Evolutionary conservation across 1,139 yeast genomes (phyloP).

Genomic region (Suhomyces bribrorum): DNA sequence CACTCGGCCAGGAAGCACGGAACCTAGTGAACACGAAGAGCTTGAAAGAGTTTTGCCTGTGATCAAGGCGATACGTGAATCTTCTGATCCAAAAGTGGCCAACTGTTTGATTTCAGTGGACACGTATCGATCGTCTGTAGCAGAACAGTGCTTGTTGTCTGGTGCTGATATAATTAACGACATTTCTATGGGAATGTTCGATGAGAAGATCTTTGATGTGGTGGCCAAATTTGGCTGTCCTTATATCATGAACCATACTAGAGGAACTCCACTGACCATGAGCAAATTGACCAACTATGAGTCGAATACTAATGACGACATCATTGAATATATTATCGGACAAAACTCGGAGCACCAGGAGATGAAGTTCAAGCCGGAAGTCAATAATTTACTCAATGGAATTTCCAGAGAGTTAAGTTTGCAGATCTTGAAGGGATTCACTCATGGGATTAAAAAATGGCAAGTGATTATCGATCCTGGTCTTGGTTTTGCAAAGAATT

Average conservation of each 20-base stretch:
- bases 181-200: constrained; percentile 79
- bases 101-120: constrained; percentile 70
- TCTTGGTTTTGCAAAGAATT: constrained; percentile 84
- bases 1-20: constrained; percentile 78
- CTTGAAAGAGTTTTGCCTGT: constrained; percentile 68
- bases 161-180: constrained; percentile 96
- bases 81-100: constrained; percentile 32
- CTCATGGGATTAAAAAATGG: constrained; percentile 77
- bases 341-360: constrained; percentile 31
- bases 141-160: constrained; percentile 60
- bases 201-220: constrained; percentile 61
- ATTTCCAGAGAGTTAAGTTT: constrained; percentile 64
- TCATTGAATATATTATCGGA: constrained; percentile 41
- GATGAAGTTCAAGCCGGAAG: constrained; percentile 25
- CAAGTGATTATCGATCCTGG: constrained; percentile 94
- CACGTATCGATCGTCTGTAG: constrained; percentile 78
- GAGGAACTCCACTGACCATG: constrained; percentile 86
- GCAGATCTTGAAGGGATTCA: constrained; percentile 58
- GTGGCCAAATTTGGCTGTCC: constrained; percentile 74
- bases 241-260: constrained; percentile 77
- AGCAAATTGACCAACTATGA: constrained; percentile 56
- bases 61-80: constrained; percentile 59
- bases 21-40: constrained; percentile 61
- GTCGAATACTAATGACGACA: constrained; percentile 38
- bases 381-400: constrained; percentile 41